Evolutionary conservation across 176 grass and related monocot species (phyloP), one percentile per base, ranked within the genome.

Genomic region (Aechmea fasciata): DNA sequence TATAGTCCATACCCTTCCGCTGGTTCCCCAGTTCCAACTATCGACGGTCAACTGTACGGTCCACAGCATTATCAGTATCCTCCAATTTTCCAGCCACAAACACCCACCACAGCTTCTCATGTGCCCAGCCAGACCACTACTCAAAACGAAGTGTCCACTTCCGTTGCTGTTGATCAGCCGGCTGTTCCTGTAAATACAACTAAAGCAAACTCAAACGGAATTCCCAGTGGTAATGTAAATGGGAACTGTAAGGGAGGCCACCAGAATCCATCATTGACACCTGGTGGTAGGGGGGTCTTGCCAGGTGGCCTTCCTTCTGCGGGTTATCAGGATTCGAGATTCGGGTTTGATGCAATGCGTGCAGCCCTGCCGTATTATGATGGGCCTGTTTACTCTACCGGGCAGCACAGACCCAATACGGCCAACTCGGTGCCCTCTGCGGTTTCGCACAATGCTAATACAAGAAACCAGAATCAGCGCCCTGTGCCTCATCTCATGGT

Each of bases 21-120:
- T 1, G 88, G 88, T 82, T 92, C 92, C 51, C 85, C 92, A 68
- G 88, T 83, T 28, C 88, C 83, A 51, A 81, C 73, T 24, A 71
- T 84, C 59, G 88, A 92, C 11, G 78, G 73, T 15, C 88, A 96
- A 63, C 85, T 81, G 57, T 96, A 96, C 51, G 79, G 76, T 0
- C 71, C 88, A 11, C 88, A 92, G 22, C 88, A 92, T 70, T 91
- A 96, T 75, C 92, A 91, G 70, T 92, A 92, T 64, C 83, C 73
- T 67, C 88, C 84, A 69, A 89, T 89, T 82, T 92, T 81, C 63
- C 81, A 92, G 75, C 70, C 77, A 49, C 73, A 54, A 9, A 69
- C 85, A 47, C 67, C 83, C 41, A 89, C 73, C 18, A 83, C 80
- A 72, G 49, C 70, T 72, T 77, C 62, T 15, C 83, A 89, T 77